Evolutionary conservation across 805 yeast species (phyloP), one percentile per base, ranked within the genome.

Genomic region (Candida yuanshanica): DNA sequence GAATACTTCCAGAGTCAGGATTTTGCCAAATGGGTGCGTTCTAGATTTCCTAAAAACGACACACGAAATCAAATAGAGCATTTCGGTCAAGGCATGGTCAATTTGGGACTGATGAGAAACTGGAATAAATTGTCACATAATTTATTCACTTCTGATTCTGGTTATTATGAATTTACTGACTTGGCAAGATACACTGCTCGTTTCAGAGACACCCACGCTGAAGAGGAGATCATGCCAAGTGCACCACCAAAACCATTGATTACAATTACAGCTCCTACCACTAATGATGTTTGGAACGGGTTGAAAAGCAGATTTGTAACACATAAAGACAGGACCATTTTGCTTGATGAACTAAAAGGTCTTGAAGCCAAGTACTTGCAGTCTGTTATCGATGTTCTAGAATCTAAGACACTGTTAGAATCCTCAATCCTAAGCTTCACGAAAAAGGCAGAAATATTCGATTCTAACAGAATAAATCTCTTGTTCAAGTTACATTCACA

Each of bases 61-160:
- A 48, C 68, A 0, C 45, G 55, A 4, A 51, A 43, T 13, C 60
- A 61, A 26, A 29, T 59, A n/a, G 64, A 64, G 39, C 52, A 58
- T 25, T 44, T 64, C 21, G 68, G 68, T 1, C 67, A 64, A 40
- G 47, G 46, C 20, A 33, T 63, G 35, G 33, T 63, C 3, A 42
- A 41, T 8, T 20, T 51, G 5, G 54, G 53, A 0, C 31, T 62
- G n/a, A 52, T 64, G 8, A 42, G 43, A 11, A 53, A 52, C 17
- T 59, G 59, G 56, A 57, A 56, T 34, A 54, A 47, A 38, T 36
- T 47, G 13, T 44, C 37, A 2, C 44, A 37, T 20, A 48, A 39
- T 16, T 22, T 20, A 3, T 51, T 49, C 24, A 45, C 50, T 12
- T 47, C 53, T 1, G 55, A 52, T 26, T 48, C 52, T 10, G 60